Percentiles rank a stretch among this genome's conserved stretches.
Evolutionary conservation across 768 basidiomycete species (phyloP).

Genomic region (Auricularia sp.): DNA sequence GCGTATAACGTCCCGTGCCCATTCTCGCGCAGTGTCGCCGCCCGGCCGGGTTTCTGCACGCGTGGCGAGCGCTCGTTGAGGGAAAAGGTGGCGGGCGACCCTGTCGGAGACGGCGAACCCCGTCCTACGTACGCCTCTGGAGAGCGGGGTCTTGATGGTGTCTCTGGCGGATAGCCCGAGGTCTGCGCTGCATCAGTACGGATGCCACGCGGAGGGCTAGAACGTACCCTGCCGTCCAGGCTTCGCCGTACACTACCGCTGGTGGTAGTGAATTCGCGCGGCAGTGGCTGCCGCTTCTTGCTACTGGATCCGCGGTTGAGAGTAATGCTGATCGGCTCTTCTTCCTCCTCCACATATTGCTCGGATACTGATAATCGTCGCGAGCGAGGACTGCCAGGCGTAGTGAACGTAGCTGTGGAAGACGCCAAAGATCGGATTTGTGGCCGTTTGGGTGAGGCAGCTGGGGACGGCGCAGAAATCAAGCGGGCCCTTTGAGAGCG

Average conservation of each 20-base stretch:
- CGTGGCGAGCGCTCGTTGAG: background rate
- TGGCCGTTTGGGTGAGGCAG: background rate
- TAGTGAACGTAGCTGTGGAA: background rate
- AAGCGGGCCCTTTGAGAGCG: background rate
- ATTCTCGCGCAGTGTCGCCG: background rate
- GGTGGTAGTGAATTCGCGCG: background rate
- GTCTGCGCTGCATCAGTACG: background rate
- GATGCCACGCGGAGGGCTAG: background rate
- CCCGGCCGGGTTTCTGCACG: background rate
- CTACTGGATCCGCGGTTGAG: background rate
- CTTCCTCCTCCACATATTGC: background rate
- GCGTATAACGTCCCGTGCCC: background rate
- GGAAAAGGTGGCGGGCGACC: background rate
- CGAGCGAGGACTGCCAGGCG: background rate
- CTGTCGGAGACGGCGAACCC: background rate
- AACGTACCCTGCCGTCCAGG: background rate
- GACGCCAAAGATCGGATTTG: background rate
- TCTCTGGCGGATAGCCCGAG: background rate
- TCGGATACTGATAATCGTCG: background rate
- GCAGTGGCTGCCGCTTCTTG: background rate
- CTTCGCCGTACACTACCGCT: background rate
- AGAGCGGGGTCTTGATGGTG: background rate
- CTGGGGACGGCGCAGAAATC: background rate
- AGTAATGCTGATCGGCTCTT: background rate
- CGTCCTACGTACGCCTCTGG: background rate